Base-by-base conservation (phyloP, 2,329 filamentous ascomycete species). In the Rugonectria rugulosa region DNA sequence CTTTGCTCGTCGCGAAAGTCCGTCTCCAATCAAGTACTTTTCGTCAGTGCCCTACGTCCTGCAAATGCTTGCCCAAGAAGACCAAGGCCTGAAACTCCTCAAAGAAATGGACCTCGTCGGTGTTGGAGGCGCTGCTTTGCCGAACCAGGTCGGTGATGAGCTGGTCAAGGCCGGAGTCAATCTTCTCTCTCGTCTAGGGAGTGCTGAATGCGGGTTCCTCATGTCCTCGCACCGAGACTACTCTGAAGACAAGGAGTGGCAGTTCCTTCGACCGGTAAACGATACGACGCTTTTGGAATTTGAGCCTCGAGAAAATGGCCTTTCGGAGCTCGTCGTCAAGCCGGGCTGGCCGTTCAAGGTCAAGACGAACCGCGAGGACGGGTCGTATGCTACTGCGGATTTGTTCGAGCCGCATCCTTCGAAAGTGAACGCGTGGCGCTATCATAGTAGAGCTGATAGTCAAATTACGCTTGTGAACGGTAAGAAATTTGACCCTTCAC, bases 401-500 rank as follows among this genome's bases (percentile, higher is more conserved):
- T 68, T 90, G 1, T 89, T 90, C 56, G 77, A 79, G 47, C 73
- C 74, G 2, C 86, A 89, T 64, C 64, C 76, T 1, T 73, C 60
- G 0, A 81, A 84, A 7, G 53, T 70, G 1, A 72, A 81, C 49
- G 83, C 84, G 0, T 90, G 86, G 86, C 78, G 79, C 27, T 88
- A 88, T 63, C 79, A 87, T 48, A 84, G 82, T 1, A 75, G 87
- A 32, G 79, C 80, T 1, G 88, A 90, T 61, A 79, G 83, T 3
- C 85, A 85, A 47, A 77, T 89, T 29, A 83, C 82, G 0, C 75
- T 90, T 4, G 73, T 83, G 9, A 89, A 86, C 6, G 87, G 87
- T 2, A 88, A 89, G 73, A 90, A 89, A 61, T 88, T 89, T 56
- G 85, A 89, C 61, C 86, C 87, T 1, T 80, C 81, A 2, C 81